Percentiles rank a stretch among this genome's conserved stretches.
These are phyloP conservation scores for Penicillium longicatenatum DNA, from an alignment of 495 filamentous ascomycete species.

Conservation along the genomic window DNA sequence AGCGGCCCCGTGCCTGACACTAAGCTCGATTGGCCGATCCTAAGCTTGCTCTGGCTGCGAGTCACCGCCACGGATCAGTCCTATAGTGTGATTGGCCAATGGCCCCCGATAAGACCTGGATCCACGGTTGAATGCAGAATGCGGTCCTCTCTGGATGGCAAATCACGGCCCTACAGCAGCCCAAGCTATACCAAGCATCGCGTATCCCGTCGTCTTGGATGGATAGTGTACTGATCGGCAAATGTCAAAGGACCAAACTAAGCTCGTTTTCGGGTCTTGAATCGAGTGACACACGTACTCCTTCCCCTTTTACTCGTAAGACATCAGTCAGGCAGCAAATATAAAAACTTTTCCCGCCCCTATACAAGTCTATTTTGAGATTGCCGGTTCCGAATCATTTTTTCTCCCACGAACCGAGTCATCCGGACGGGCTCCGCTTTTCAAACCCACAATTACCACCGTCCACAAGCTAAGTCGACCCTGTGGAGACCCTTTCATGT, in stretches of 20 bases:
- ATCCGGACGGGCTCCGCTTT: not conserved
- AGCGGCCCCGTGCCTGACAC: constrained; percentile 22
- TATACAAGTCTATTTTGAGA: not conserved
- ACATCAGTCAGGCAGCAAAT: not conserved
- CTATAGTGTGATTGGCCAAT: not conserved
- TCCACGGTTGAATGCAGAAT: constrained; percentile 9
- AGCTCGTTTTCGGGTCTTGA: not conserved
- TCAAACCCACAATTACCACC: not conserved
- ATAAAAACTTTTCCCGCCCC: not conserved
- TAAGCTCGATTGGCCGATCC: constrained; percentile 6
- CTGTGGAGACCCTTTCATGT: not conserved
- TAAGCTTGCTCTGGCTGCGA: constrained; percentile 4
- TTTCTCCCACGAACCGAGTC: not conserved
- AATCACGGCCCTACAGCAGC: no score
- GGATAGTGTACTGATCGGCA: not conserved
- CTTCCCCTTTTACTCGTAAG: no score
- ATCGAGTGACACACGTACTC: no score
- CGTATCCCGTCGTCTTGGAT: not conserved
- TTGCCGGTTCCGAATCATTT: not conserved
- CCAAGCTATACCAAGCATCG: not conserved
- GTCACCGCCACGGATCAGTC: not conserved
- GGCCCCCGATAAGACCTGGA: constrained; percentile 6
- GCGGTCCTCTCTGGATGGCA: not conserved
- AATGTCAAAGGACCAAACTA: not conserved
- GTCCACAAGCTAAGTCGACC: not conserved